Base-by-base conservation (phyloP, 192 early-diverging fungal species). In the Irineochytrium annulatum region DNA sequence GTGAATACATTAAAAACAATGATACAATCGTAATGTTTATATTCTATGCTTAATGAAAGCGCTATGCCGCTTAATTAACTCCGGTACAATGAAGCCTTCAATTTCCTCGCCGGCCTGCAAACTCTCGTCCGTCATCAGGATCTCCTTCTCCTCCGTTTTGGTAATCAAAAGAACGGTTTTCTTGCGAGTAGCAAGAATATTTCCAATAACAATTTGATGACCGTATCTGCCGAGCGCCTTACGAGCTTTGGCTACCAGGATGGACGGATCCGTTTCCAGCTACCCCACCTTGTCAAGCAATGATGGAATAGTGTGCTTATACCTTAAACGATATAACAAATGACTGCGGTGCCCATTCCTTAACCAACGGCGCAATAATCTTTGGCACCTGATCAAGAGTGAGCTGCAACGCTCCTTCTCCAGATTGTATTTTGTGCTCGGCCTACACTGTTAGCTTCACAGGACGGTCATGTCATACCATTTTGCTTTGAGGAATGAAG, bases 271-370 rank as follows among this genome's bases (percentile, higher is more conserved):
- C 0, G 97, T 99, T 61, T 99, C 97, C 3, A 99, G 68, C 80
- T 83, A 13, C 13, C 44, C 3, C 3, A 60, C 8, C 2, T 2
- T 26, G 3, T 59, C 1, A 57, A n/a, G 4, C 16, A n/a, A 26
- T 13, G 24, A n/a, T 52, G 14, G 22, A 13, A 26, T 52, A 13
- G 51, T 26, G n/a, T 64, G n/a, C n/a, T n/a, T 43, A 63, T 67
- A 86, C 86, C 82, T 94, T 99, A 76, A 99, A 99, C 19, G 97
- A 99, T n/a, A 99, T 86, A 64, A 94, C 91, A 62, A 90, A 91
- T 3, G 89, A 89, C 27, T 70, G 46, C n/a, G 79, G 78, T 0
- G 89, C 93, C 97, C 97, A 99, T 46, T 89, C 83, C 34, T 86
- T 90, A 16, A 99, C 95, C 19, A 99, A 72, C 1, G 97, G 97